Evolutionary conservation across 805 yeast species (phyloP).

Genomic region (Geotrichum ghanense): DNA sequence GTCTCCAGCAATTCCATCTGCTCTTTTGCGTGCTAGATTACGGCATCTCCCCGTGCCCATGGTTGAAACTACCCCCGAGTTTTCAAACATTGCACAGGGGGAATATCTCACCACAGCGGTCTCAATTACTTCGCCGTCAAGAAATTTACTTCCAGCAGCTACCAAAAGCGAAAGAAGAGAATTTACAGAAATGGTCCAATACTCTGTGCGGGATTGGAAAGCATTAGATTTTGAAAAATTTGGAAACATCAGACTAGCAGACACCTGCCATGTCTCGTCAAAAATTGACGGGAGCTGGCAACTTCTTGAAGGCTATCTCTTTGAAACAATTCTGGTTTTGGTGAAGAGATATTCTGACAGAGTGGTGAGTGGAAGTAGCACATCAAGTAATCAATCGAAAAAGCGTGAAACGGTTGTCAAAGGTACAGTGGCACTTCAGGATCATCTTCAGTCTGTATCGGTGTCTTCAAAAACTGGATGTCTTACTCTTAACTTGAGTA

Average conservation of each 20-base stretch:
- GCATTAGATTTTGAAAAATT: slow-evolving; percentile 5
- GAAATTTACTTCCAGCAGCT: slow-evolving; percentile 2
- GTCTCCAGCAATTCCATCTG: not conserved
- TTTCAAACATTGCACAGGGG: not conserved
- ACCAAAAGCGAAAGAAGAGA: slow-evolving; percentile 2
- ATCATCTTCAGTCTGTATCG: slow-evolving; percentile 6
- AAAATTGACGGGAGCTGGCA: slow-evolving; percentile 7
- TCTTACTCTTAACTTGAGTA: slow-evolving; percentile 4
- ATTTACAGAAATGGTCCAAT: not conserved
- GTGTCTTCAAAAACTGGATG: slow-evolving; percentile 3
- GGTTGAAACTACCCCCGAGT: not conserved
- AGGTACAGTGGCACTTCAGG: slow-evolving; percentile 9
- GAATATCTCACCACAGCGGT: not conserved
- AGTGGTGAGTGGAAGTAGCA: not conserved
- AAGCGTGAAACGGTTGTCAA: not conserved
- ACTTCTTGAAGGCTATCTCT: slow-evolving; percentile 9
- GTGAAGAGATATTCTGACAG: slow-evolving; percentile 4
- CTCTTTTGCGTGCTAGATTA: not conserved
- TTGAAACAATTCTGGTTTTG: slow-evolving; percentile 8
- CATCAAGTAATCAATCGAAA: not conserved
- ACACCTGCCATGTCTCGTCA: slow-evolving; percentile 6
- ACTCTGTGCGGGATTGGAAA: slow-evolving; percentile 2
- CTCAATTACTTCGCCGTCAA: not conserved
- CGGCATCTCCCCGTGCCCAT: not conserved
- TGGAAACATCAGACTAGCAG: slow-evolving; percentile 10